These are phyloP conservation scores for Luffa aegyptiaca DNA, from an alignment of 306 rosid species.

Conservation along the genomic window DNA sequence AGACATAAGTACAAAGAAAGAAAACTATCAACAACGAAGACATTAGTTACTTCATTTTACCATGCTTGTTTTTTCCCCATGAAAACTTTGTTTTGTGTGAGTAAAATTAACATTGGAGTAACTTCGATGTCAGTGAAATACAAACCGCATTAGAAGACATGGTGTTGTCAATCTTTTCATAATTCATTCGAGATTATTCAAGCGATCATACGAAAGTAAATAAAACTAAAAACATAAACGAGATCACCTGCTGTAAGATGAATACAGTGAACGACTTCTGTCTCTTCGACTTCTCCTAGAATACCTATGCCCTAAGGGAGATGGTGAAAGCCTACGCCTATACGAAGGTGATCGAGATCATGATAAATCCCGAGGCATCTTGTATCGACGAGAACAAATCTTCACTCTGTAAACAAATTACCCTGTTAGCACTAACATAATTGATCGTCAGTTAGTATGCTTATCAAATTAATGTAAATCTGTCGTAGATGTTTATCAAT, in stretches of 20 bases:
- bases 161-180: constrained; percentile 19
- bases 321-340: constrained; percentile 72
- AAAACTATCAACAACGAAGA: no score
- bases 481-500: no score
- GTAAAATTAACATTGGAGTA: no score
- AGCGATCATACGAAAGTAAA: constrained; percentile 18
- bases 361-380: constrained; percentile 87
- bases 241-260: constrained; percentile 84
- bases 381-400: constrained; percentile 4
- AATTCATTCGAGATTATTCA: constrained; percentile 8
- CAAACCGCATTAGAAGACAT: constrained; percentile 22
- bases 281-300: constrained; percentile 74
- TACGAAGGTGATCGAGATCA: constrained; percentile 76
- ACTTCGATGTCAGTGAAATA: constrained; percentile 22
- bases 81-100: no score
- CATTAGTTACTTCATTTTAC: no score
- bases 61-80: no score
- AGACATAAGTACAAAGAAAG: no score
- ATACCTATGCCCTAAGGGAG: constrained; percentile 61
- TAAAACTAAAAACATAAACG: constrained; percentile 25
- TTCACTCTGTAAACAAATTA: constrained; percentile 7
- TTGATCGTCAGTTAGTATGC: no score
- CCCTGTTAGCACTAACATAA: not conserved
- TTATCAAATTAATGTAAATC: no score
- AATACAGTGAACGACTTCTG: constrained; percentile 77